phyloP scores from a whole-genome alignment of 805 yeast species.

The Hanseniaspora singularis region DNA sequence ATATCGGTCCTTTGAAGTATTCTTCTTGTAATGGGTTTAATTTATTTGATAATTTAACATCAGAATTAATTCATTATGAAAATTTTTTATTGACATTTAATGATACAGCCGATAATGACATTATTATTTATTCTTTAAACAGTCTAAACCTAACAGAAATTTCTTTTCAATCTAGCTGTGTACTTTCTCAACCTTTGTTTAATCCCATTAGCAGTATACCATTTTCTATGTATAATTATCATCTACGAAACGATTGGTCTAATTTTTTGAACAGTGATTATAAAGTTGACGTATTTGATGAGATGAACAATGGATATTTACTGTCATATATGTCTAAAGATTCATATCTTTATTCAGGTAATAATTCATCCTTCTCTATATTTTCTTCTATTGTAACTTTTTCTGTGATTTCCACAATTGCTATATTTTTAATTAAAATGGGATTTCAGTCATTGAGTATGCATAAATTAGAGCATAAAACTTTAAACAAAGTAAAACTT shows the following conservation, averaged over 20 bases:
- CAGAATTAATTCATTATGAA: neutral
- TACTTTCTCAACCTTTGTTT: neutral
- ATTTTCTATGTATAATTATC: neutral
- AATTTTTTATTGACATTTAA: neutral
- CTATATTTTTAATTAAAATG: too few species aligned
- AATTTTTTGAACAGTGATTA: neutral
- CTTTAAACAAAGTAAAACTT: too few species aligned
- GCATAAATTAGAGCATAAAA: too few species aligned
- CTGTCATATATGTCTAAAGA: neutral
- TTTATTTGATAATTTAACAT: neutral
- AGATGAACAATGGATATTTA: neutral
- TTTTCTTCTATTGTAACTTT: too few species aligned
- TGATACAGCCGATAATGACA: neutral
- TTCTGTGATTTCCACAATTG: too few species aligned
- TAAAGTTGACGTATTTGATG: neutral
- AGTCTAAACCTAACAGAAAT: neutral
- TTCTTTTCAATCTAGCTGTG: constrained; percentile 1
- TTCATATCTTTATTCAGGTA: neutral
- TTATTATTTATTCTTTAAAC: neutral
- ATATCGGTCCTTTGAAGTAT: neutral
- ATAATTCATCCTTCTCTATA: too few species aligned
- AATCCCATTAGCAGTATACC: neutral
- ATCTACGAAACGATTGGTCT: constrained; percentile 5
- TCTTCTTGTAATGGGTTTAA: neutral
- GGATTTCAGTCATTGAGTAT: too few species aligned